These are phyloP conservation scores for Sedum album DNA, from an alignment of 164 flowering plant species.

Conservation along the genomic window DNA sequence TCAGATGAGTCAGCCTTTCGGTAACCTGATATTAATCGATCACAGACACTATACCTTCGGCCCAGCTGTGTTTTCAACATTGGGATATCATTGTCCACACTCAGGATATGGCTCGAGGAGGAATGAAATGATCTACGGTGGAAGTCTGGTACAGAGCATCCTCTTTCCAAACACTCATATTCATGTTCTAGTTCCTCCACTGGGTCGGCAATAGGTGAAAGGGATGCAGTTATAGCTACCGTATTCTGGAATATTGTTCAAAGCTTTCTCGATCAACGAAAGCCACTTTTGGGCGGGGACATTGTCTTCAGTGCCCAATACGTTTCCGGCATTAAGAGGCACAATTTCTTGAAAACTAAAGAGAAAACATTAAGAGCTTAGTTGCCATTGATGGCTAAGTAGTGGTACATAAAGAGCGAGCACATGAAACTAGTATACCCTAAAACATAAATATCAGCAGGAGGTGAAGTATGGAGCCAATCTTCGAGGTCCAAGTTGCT, in stretches of 20 bases:
- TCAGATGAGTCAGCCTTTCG: too few relatives aligned
- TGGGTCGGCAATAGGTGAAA: constrained; percentile 61
- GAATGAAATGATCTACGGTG: constrained; percentile 63
- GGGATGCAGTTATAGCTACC: not conserved
- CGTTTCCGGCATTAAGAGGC: constrained; percentile 95
- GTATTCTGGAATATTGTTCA: constrained; percentile 56
- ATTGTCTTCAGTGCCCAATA: constrained; percentile 87
- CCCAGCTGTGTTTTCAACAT: constrained; percentile 44
- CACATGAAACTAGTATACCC: constrained; percentile 41
- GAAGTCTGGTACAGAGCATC: constrained; percentile 48
- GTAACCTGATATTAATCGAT: constrained; percentile 40
- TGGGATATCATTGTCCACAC: constrained; percentile 35
- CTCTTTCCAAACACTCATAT: too few relatives aligned
- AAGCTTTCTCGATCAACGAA: constrained; percentile 61
- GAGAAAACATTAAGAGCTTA: constrained; percentile 9
- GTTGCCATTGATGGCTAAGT: not conserved
- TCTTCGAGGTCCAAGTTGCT: constrained; percentile 80
- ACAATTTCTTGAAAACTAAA: constrained; percentile 95
- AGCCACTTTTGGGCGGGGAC: constrained; percentile 89
- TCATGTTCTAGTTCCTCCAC: constrained; percentile 68
- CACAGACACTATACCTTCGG: constrained; percentile 58
- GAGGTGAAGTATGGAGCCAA: constrained; percentile 95
- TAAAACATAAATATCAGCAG: constrained; percentile 96
- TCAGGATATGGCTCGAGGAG: constrained; percentile 38
- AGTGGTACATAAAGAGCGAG: not conserved